These are phyloP conservation scores for Kappamyces sp. DNA, from an alignment of 192 early-diverging fungal species.

Conservation along the genomic window DNA sequence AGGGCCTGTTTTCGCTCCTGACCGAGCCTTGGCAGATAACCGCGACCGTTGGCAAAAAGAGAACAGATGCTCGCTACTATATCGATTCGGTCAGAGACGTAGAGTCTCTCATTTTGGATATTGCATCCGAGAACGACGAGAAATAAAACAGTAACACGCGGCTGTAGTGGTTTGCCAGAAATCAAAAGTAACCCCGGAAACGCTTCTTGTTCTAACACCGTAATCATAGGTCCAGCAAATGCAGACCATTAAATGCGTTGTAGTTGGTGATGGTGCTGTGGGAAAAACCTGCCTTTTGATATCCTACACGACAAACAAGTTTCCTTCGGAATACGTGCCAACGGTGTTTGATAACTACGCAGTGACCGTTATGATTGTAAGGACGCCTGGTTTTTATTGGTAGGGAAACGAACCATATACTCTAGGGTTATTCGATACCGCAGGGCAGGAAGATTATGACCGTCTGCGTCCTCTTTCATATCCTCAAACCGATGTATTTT, in stretches of 20 bases:
- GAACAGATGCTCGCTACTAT: conserved; percentile 85
- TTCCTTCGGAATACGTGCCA: conserved; percentile 93
- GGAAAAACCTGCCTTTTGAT: conserved; percentile 91
- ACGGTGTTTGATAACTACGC: conserved; percentile 99
- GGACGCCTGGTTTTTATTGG: conserved; percentile 1
- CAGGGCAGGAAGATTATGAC: conserved; percentile 95
- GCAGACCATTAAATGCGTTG: conserved; percentile 66
- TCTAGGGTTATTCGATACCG: conserved; percentile 92
- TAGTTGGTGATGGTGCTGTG: conserved; percentile 65
- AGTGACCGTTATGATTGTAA: conserved; percentile 96
- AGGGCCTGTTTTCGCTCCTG: conserved; percentile 74
- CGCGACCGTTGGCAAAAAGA: conserved; percentile 94
- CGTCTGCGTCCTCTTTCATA: conserved; percentile 89
- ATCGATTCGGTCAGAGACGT: conserved; percentile 59
- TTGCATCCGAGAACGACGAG: background rate
- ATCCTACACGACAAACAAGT: conserved; percentile 94
- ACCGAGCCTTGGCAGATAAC: conserved; percentile 56
- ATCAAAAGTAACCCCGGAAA: conserved; percentile 11
- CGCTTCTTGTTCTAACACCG: conserved; percentile 4
- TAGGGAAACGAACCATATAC: conserved; percentile 90
- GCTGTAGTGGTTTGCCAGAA: too few relatives aligned
- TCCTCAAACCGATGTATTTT: conserved; percentile 92
- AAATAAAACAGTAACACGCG: too few relatives aligned
- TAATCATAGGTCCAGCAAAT: conserved; percentile 23
- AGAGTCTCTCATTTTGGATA: conserved; percentile 25